Conservation (phyloP, 1,284 basidiomycete species). For the Microbotryum scabiosae region DNA sequence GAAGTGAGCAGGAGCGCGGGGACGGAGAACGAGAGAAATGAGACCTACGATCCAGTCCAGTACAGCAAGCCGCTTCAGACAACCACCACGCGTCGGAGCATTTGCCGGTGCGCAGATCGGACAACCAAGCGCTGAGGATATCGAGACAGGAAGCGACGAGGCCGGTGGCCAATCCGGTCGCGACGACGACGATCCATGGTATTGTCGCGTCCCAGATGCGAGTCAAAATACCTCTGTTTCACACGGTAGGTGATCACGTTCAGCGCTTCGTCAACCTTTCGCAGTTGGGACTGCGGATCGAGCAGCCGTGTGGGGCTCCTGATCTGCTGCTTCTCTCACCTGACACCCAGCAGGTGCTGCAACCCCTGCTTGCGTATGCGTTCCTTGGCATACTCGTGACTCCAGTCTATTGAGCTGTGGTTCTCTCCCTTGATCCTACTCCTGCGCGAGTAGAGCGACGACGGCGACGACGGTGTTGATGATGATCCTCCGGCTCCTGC, state of each 20-base stretch:
- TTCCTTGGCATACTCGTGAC: conserved; percentile 57
- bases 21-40: not conserved
- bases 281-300: not conserved
- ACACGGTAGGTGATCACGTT: not conserved
- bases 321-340: not conserved
- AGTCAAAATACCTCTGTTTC: conserved; percentile 37
- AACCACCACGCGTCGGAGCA: conserved; percentile 65
- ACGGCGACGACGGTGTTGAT: too few species aligned
- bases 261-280: not conserved
- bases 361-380: conserved; percentile 51
- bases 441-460: too few species aligned
- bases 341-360: conserved; percentile 48
- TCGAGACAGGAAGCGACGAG: conserved; percentile 63
- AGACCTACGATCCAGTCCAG: conserved; percentile 60
- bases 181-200: conserved; percentile 59
- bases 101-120: conserved; percentile 59
- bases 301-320: too few species aligned
- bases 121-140: conserved; percentile 64
- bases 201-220: conserved; percentile 53
- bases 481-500: too few species aligned
- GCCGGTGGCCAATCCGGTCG: conserved; percentile 46
- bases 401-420: conserved; percentile 49
- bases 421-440: too few species aligned
- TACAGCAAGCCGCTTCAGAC: conserved; percentile 63
- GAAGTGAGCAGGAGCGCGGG: conserved; percentile 1